Base-by-base conservation (phyloP, 2,329 filamentous ascomycete genomes). In the Aschersonia sp. region DNA sequence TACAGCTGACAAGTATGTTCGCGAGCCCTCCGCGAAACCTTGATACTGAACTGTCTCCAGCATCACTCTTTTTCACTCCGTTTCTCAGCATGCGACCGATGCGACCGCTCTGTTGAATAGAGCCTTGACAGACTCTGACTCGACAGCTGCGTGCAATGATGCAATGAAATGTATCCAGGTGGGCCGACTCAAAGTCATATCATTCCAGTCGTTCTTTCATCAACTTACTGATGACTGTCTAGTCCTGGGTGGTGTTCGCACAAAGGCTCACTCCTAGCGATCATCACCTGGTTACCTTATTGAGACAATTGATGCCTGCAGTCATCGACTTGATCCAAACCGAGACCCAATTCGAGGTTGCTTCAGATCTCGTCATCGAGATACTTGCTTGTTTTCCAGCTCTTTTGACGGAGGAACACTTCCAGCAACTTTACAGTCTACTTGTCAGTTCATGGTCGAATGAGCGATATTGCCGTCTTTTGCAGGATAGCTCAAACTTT, bases 231-330 rank as follows among this genome's bases (percentile, higher is more conserved):
- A 22, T 22, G 22, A 22, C 22, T 22, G 22, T 22, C 4, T 43
- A 85, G 81, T 75, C 81, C 5, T 90, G 85, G 84, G 73, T 87
- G 33, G 72, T 78, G 54, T 88, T 87, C 57, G 81, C 79, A 5
- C 83, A 87, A 56, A 74, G 77, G 35, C 71, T 76, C 31, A 78
- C 79, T 45, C 67, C 74, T 4, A 71, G 74, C 43, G 73, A 75
- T 35, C 72, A 72, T 12, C 68, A 75, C 12, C 68, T 83, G 33
- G 66, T 83, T 2, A 66, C 72, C 14, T 69, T 76, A 14, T 68
- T 89, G 11, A 76, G 75, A 33, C 68, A 72, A 2, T 65, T 87
- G 4, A 71, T 83, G 2, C 69, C 73, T 32, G 69, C 74, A 4
- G 73, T 79, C 29, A 73, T 87, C 30, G 64, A 72, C 30, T 81